These are phyloP conservation scores for Talaromyces borbonicus DNA, from an alignment of 495 filamentous ascomycete species.

Conservation along the genomic window DNA sequence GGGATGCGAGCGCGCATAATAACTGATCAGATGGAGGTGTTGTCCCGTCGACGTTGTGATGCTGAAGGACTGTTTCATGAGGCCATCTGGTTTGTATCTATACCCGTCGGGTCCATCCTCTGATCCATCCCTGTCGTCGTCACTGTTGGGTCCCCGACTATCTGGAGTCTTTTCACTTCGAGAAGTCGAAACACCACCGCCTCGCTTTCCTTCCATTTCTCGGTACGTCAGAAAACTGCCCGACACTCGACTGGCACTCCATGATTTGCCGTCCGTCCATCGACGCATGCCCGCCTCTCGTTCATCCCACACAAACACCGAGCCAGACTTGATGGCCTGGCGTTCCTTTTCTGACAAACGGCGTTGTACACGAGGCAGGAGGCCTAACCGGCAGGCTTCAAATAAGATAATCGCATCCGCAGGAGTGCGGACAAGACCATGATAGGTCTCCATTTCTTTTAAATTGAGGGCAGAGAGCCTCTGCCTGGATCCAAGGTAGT, in stretches of 20 bases:
- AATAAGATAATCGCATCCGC: conserved; percentile 95
- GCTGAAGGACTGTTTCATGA: conserved; percentile 99
- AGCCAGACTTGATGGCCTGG: conserved; percentile 86
- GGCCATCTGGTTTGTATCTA: conserved; percentile 89
- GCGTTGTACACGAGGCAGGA: conserved; percentile 85
- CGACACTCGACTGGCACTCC: conserved; percentile 95
- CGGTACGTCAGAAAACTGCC: conserved; percentile 96
- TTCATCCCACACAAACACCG: conserved; percentile 99
- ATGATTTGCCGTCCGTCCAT: conserved; percentile 98
- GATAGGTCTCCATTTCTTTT: conserved; percentile 80
- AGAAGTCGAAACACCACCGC: conserved; percentile 46
- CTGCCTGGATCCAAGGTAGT: no score
- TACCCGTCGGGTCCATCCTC: conserved; percentile 93
- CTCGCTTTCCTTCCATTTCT: conserved; percentile 97
- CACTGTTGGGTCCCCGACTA: conserved; percentile 72
- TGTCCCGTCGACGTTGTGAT: conserved; percentile 86
- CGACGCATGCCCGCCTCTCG: conserved; percentile 94
- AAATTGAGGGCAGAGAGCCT: conserved; percentile 1
- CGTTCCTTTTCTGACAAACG: conserved; percentile 94
- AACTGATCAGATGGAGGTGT: conserved; percentile 94
- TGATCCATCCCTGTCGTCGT: conserved; percentile 55
- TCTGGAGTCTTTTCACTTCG: conserved; percentile 72
- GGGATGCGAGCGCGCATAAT: conserved; percentile 72
- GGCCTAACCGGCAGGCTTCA: conserved; percentile 85
- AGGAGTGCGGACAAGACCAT: conserved; percentile 84